A percentile compares a stretch with the other conserved stretches of the same genome.
Evolutionary conservation across 2,329 filamentous ascomycete species (phyloP).

Genomic region (Diaporthe eres): DNA sequence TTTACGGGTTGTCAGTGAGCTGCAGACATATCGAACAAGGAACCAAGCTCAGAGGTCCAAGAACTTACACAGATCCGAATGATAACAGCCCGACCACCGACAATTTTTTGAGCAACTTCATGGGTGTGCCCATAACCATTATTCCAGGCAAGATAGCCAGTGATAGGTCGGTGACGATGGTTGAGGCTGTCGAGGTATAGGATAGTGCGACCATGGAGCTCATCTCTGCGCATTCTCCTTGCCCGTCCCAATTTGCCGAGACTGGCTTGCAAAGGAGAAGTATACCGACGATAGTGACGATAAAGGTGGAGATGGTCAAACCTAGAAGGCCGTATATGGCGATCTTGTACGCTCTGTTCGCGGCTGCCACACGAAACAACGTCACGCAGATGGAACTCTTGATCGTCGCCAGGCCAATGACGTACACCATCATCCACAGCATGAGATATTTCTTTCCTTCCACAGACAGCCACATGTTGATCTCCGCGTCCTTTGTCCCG

Average conservation of each 20-base stretch:
- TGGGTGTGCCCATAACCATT: conserved; percentile 52
- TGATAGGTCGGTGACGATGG: conserved; percentile 52
- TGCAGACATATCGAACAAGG: not conserved
- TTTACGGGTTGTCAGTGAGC: not conserved
- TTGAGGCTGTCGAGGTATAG: conserved; percentile 50
- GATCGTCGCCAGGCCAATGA: conserved; percentile 42
- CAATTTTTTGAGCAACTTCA: conserved; percentile 46
- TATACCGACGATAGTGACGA: conserved; percentile 43
- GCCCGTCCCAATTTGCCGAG: conserved; percentile 44
- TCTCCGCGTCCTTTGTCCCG: conserved; percentile 40
- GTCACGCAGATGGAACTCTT: conserved; percentile 46
- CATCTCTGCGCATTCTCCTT: conserved; percentile 42
- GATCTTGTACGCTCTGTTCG: conserved; percentile 23
- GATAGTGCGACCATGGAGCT: conserved; percentile 43
- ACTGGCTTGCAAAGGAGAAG: conserved; percentile 43
- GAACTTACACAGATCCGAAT: conserved; percentile 47
- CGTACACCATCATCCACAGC: conserved; percentile 46
- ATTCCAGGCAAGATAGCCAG: conserved; percentile 50
- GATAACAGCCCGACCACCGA: conserved; percentile 46
- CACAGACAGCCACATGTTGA: conserved; percentile 40
- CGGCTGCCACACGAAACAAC: conserved; percentile 40
- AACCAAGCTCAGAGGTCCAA: not conserved
- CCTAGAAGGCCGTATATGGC: conserved; percentile 35
- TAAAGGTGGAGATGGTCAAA: conserved; percentile 39
- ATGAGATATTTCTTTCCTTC: conserved; percentile 44